Conservation (phyloP, 2,329 filamentous ascomycete species). For the Bipolaris victoriae region DNA sequence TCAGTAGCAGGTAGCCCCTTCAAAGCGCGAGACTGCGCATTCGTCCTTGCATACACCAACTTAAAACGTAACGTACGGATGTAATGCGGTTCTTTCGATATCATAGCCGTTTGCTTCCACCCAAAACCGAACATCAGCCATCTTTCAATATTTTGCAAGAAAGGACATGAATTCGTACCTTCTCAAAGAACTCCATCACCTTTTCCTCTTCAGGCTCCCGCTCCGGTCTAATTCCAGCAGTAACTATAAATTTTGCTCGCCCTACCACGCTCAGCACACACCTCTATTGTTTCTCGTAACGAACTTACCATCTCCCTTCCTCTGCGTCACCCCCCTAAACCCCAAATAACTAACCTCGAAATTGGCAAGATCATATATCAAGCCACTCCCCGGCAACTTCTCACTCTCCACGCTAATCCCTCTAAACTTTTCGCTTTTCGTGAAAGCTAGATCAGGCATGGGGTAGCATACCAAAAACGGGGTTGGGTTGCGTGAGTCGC, state of each 20-base stretch:
- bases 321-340: conserved; percentile 20
- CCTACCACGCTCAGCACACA: conserved; percentile 7
- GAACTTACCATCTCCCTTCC: neutral
- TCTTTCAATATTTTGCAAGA: no score
- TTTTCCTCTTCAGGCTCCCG: conserved; percentile 17
- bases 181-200: conserved; percentile 24
- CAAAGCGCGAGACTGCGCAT: conserved; percentile 37
- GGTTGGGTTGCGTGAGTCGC: conserved; percentile 22
- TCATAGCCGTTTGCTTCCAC: conserved; percentile 19
- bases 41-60: conserved; percentile 37
- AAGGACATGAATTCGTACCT: neutral
- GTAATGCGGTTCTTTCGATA: conserved; percentile 27
- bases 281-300: neutral
- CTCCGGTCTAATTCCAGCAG: conserved; percentile 25
- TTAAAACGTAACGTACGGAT: conserved; percentile 31
- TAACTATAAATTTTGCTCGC: conserved; percentile 24
- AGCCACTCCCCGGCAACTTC: conserved; percentile 31
- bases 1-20: conserved; percentile 36
- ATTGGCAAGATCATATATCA: conserved; percentile 41
- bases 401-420: conserved; percentile 45
- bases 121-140: neutral
- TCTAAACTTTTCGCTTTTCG: conserved; percentile 43
- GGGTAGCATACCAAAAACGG: conserved; percentile 50
- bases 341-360: conserved; percentile 37
- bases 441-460: conserved; percentile 47